phyloP scores from a whole-genome alignment of 176 grass and related monocot genomes.

The Tillandsia fasciculata region DNA sequence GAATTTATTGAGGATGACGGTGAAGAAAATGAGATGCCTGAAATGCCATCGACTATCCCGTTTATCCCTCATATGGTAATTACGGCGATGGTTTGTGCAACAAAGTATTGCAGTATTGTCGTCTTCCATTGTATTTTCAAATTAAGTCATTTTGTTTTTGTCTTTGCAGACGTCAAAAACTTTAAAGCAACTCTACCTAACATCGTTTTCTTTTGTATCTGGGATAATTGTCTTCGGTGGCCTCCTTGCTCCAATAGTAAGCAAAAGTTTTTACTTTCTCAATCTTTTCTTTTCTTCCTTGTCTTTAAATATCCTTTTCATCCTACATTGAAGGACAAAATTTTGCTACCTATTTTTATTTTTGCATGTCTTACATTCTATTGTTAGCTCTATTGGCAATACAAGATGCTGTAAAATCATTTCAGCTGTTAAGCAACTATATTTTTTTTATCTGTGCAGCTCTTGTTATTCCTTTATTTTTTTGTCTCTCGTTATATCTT shows the following conservation, averaged over 20 bases:
- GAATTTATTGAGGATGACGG: conserved; percentile 40
- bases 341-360: neutral
- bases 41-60: conserved; percentile 83
- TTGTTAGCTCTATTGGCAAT: too few relatives aligned
- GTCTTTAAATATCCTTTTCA: neutral
- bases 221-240: conserved; percentile 89
- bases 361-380: neutral
- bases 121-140: neutral
- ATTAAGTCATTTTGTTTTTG: conserved; percentile 4
- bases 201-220: conserved; percentile 69
- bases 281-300: conserved; percentile 6
- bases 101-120: neutral
- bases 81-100: neutral
- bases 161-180: conserved; percentile 65
- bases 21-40: conserved; percentile 89
- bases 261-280: conserved; percentile 18
- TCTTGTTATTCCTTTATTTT: too few relatives aligned
- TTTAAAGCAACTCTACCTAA: conserved; percentile 90
- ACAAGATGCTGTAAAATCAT: too few relatives aligned
- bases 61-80: conserved; percentile 82
- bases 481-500: too few relatives aligned
- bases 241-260: conserved; percentile 72
- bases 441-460: too few relatives aligned
- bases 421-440: too few relatives aligned
- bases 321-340: neutral